Evolutionary conservation across 1,284 basidiomycete genomes (phyloP).

Genomic region (Leccinum fuscescens): DNA sequence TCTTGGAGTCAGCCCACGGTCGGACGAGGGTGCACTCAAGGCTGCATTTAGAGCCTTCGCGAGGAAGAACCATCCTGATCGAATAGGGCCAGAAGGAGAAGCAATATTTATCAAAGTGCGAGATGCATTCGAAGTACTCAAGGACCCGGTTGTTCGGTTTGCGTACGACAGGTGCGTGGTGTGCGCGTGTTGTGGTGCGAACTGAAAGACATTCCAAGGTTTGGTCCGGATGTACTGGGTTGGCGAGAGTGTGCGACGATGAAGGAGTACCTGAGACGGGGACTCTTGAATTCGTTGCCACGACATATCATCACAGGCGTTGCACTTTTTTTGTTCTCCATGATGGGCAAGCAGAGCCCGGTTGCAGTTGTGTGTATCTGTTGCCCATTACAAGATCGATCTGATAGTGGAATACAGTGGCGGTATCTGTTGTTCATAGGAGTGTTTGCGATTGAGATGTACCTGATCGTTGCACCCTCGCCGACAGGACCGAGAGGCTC

Average conservation of each 20-base stretch:
- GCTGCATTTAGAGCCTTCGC: constrained; percentile 75
- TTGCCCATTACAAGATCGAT: constrained; percentile 7
- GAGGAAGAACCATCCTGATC: constrained; percentile 76
- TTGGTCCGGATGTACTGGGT: constrained; percentile 68
- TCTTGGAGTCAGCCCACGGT: constrained; percentile 59
- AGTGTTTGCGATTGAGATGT: constrained; percentile 60
- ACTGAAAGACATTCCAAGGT: constrained; percentile 40
- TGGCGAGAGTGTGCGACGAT: constrained; percentile 70
- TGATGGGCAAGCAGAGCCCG: constrained; percentile 57
- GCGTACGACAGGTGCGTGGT: constrained; percentile 75
- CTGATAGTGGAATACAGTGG: constrained; percentile 73
- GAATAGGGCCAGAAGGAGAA: constrained; percentile 63
- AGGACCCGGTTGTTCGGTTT: constrained; percentile 76
- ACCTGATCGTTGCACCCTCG: constrained; percentile 56
- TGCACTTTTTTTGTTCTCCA: constrained; percentile 61
- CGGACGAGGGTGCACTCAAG: constrained; percentile 68
- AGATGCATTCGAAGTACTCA: constrained; percentile 78
- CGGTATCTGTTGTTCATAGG: constrained; percentile 66
- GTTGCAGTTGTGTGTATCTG: constrained; percentile 62
- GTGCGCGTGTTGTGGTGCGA: neutral
- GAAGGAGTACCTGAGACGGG: constrained; percentile 70
- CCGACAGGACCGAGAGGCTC: constrained; percentile 8
- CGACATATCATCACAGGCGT: constrained; percentile 71
- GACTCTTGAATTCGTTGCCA: constrained; percentile 62
- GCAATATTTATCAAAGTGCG: constrained; percentile 71